Evolutionary conservation across 2,329 filamentous ascomycete genomes (phyloP).

Genomic region (Diaporthe aspalathi): DNA sequence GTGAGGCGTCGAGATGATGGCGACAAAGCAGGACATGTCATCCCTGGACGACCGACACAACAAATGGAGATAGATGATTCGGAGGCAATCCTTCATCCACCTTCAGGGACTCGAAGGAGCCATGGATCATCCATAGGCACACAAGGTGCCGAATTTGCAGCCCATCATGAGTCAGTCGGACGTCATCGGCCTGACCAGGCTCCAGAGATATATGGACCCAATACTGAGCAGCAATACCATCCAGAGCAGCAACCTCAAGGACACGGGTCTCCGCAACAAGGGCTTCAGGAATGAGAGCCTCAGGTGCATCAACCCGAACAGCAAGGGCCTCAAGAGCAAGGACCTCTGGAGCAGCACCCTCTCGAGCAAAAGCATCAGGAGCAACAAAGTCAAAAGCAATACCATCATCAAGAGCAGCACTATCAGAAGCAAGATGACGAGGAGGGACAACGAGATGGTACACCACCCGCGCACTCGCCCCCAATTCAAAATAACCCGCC

Average conservation of each 20-base stretch:
- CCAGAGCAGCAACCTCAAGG: neutral
- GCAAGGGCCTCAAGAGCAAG: too few relatives aligned
- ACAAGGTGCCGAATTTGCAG: neutral
- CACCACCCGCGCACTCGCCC: too few relatives aligned
- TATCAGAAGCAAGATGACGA: too few relatives aligned
- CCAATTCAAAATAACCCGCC: too few relatives aligned
- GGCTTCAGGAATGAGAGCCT: neutral
- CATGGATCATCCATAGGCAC: neutral
- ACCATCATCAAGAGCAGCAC: neutral
- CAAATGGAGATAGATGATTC: neutral
- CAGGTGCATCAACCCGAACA: too few relatives aligned
- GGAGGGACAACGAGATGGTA: too few relatives aligned
- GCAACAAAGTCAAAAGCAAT: neutral
- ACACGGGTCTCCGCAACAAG: neutral
- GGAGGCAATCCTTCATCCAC: neutral
- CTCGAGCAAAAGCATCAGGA: neutral
- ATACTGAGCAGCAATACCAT: neutral
- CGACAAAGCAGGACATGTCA: too few relatives aligned
- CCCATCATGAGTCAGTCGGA: neutral
- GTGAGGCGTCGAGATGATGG: too few relatives aligned
- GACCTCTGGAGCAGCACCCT: neutral
- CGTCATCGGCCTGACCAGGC: too few relatives aligned
- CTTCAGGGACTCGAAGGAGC: neutral
- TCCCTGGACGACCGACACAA: neutral
- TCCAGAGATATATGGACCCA: neutral